Base-by-base conservation (phyloP, 371 early-diverging fungal species). In the Zychaea mexicana region DNA sequence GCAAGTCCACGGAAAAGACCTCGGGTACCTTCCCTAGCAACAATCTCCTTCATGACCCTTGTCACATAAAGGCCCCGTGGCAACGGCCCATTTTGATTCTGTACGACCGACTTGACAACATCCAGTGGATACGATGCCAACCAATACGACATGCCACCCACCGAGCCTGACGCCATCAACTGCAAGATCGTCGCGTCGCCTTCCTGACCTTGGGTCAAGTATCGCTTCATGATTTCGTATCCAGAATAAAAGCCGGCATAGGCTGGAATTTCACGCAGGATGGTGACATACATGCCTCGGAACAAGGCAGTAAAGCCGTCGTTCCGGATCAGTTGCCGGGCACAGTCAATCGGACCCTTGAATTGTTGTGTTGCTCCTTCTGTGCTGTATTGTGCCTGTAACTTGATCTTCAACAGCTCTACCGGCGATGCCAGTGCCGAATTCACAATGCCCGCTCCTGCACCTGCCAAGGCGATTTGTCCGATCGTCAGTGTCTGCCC, bases 201-300 rank as follows among this genome's bases (percentile, higher is more conserved):
- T 12, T 77, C 66, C 3, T 83, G 79, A 4, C 53, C 63, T 0
- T 78, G 68, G 0, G 85, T 84, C 42, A 90, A 55, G 2, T 70
- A 62, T 21, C 93, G 83, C 74, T 92, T 92, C 54, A 85, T 77
- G 24, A 77, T 73, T 66, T 94, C 93, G 68, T 92, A 94, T 4
- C 92, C 93, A 15, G 87, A 72, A 66, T 94, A 94, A 68, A 92
- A 94, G 19, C 91, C 94, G 32, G 92, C 90, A 66, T 93, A 91
- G 2, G 89, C 94, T 2, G 94, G 94, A 22, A 93, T 89, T 71
- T 94, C 94, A 30, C 92, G 80, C 19, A 85, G 64, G 5, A 92
- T 75, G 0, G 94, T 92, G 12, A 88, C 86, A 87, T 90, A 92
- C 72, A 91, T 82, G 15, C 94, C 94, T 66, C 92, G 85, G 71